Base-by-base conservation (phyloP, 306 rosid species). In the Malus sylvestris region DNA sequence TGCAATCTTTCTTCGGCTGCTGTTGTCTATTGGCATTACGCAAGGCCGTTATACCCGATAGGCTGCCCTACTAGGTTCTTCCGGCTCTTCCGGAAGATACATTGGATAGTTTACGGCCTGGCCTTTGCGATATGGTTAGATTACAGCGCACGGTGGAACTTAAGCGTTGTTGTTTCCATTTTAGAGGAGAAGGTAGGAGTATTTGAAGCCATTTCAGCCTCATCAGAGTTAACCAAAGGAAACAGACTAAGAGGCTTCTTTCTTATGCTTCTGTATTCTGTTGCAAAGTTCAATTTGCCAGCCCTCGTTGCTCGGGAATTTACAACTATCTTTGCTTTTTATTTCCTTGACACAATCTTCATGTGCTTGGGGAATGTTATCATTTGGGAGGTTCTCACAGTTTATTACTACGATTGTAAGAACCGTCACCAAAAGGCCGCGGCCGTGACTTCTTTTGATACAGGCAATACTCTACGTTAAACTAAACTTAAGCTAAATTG, bases 321-420 rank as follows among this genome's bases (percentile, higher is more conserved):
- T 45, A 11, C 8, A 19, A 12, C 35, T 23, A 14, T 4, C 19
- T 0, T 42, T 55, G 6, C 30, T 0, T 6, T 14, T 68, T 27
- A 10, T 38, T 30, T 6, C 18, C 32, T 40, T 38, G 14, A 67
- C 0, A 25, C 32, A 42, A 40, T 67, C 68, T 14, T 42, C 25
- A 18, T 55, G n/a, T 67, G 80, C 60, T 30, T 57, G 25, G 23
- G 19, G 32, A 27, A 11, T 27, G 68, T 76, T 33, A 3, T 59
- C 22, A 42, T 0, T 68, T 68, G 69, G 80, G 53, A 68, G 65
- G 32, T 44, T 68, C 70, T 6, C 44, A 71, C 73, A 19, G 75
- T 68, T 8, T 68, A 58, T 59, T 77, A 58, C 68, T 33, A 68
- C 7, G 69, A 68, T 44, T 77, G 80, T 25, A 77, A 77, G 46